A percentile compares a stretch with the other conserved stretches of the same genome.
Evolutionary conservation across 1,284 basidiomycete species (phyloP).

Genomic region (Sanghuangporus sanghuang): DNA sequence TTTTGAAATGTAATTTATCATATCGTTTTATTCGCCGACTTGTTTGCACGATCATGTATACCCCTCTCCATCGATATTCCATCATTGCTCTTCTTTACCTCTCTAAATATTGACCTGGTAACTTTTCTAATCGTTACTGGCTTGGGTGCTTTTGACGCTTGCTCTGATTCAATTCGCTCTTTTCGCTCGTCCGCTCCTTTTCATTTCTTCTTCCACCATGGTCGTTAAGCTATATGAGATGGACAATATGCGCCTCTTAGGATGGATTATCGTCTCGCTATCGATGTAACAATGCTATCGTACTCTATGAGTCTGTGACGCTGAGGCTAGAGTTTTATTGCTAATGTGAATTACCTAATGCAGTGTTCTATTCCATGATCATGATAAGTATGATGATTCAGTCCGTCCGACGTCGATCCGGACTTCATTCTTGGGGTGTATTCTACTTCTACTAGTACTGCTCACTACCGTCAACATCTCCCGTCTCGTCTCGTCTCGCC

Average conservation of each 20-base stretch:
- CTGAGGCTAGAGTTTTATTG: no score
- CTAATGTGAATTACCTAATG: no score
- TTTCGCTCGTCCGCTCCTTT: neutral
- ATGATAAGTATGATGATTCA: no score
- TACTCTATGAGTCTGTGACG: neutral
- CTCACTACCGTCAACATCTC: no score
- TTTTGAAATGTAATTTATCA: conserved; percentile 1
- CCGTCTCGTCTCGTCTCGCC: no score
- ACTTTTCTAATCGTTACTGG: neutral
- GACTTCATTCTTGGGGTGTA: no score
- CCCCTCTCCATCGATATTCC: neutral
- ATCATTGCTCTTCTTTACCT: neutral
- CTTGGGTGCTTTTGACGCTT: neutral
- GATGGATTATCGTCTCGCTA: neutral
- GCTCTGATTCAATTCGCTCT: neutral
- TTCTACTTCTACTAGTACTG: no score
- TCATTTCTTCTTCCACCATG: neutral
- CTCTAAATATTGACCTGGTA: neutral
- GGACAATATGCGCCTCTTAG: neutral
- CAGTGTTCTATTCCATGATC: no score
- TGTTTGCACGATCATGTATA: neutral
- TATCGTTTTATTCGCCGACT: neutral
- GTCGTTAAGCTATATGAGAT: neutral
- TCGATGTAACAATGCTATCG: conserved; percentile 1
- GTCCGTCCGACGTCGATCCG: no score